phyloP scores from a whole-genome alignment of 257 asterid species.

The Petunia secreta region DNA sequence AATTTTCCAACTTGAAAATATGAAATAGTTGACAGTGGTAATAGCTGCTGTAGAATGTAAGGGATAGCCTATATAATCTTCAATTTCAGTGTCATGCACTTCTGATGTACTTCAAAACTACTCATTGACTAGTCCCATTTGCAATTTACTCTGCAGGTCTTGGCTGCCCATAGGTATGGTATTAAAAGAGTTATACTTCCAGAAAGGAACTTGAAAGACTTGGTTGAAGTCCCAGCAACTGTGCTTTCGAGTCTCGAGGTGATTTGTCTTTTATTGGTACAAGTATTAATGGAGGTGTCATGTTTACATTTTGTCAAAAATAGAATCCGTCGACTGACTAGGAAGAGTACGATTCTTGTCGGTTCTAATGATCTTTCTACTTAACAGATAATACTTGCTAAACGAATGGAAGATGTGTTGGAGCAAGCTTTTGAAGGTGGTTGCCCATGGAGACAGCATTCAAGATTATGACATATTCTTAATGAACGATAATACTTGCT shows the following conservation, averaged over 20 bases:
- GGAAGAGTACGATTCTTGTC: not conserved
- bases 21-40: too few species aligned
- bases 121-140: constrained; percentile 8
- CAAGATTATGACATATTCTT: constrained; percentile 62
- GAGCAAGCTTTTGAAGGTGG: constrained; percentile 99
- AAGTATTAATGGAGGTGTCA: not conserved
- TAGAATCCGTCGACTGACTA: not conserved
- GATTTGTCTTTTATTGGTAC: constrained; percentile 17
- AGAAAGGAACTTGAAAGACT: constrained; percentile 90
- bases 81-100: too few species aligned
- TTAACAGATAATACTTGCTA: constrained; percentile 75
- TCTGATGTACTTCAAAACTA: not conserved
- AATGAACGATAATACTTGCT: constrained; percentile 43
- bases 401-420: constrained; percentile 94
- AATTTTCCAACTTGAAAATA: too few species aligned
- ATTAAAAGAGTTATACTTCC: constrained; percentile 95
- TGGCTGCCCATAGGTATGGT: constrained; percentile 96
- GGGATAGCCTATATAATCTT: too few species aligned
- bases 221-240: constrained; percentile 90
- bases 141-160: constrained; percentile 58
- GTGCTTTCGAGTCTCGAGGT: constrained; percentile 91
- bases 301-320: not conserved
- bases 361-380: not conserved
- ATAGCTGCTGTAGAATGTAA: too few species aligned
- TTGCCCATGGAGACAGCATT: constrained; percentile 79